phyloP scores from a whole-genome alignment of 23 red algal species.

The Chondrus crispus region DNA sequence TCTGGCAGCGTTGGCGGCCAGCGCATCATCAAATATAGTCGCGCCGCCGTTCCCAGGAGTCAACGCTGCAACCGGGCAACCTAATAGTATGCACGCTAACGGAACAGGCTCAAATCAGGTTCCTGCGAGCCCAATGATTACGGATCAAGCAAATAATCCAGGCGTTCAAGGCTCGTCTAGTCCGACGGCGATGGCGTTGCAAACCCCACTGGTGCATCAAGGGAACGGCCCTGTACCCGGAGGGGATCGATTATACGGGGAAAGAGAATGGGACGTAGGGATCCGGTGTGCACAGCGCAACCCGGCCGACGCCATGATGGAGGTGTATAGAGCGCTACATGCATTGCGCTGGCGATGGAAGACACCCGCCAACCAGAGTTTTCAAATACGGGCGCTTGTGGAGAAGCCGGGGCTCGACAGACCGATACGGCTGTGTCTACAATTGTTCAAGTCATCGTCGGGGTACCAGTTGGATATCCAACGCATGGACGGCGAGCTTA shows the following conservation, averaged over 20 bases:
- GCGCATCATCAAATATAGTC: neutral
- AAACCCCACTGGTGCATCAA: neutral
- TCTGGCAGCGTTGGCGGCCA: neutral
- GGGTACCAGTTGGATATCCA: slow-evolving; percentile 82
- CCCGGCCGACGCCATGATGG: slow-evolving; percentile 82
- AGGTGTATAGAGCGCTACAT: slow-evolving; percentile 83
- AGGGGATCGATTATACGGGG: neutral
- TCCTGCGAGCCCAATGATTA: slow-evolving; percentile 7
- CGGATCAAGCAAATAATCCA: neutral
- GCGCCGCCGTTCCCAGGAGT: neutral
- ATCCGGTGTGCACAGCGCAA: slow-evolving; percentile 39
- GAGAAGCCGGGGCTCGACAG: slow-evolving; percentile 8
- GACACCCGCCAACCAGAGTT: slow-evolving; percentile 66
- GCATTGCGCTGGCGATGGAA: slow-evolving; percentile 86
- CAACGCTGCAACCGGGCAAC: neutral
- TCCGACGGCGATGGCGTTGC: slow-evolving; percentile 1
- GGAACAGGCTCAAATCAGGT: neutral
- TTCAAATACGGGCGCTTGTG: slow-evolving; percentile 66
- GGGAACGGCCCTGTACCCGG: neutral
- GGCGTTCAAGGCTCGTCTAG: neutral
- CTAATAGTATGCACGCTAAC: neutral
- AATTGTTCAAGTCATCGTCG: slow-evolving; percentile 82
- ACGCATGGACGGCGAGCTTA: slow-evolving; percentile 78
- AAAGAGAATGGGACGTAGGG: slow-evolving; percentile 53
- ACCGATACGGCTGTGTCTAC: slow-evolving; percentile 69